A percentile compares a stretch with the other conserved stretches of the same genome.
Evolutionary conservation across 2,329 filamentous ascomycete genomes (phyloP).

Genomic region (Phaeoacremonium minimum): DNA sequence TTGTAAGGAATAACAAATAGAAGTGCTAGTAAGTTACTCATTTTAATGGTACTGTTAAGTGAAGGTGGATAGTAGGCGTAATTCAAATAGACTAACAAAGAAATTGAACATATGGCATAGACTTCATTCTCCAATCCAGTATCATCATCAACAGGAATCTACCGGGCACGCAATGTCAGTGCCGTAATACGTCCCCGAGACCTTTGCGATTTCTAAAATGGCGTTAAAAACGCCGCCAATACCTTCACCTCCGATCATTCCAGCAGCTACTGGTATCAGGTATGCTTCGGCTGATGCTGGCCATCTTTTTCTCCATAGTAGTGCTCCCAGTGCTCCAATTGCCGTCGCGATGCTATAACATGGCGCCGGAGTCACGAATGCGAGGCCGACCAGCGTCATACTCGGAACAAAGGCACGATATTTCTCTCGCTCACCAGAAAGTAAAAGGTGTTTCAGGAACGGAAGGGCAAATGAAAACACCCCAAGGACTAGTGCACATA

Average conservation of each 20-base stretch:
- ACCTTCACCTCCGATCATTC: slow-evolving; percentile 60
- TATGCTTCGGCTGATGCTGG: slow-evolving; percentile 51
- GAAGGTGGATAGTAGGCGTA: no score
- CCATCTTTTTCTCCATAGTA: slow-evolving; percentile 49
- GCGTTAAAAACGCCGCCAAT: slow-evolving; percentile 59
- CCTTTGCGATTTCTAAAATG: slow-evolving; percentile 2
- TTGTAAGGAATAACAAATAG: no score
- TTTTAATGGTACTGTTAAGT: no score
- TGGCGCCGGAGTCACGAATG: slow-evolving; percentile 53
- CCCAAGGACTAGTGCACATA: slow-evolving; percentile 53
- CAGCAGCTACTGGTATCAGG: slow-evolving; percentile 55
- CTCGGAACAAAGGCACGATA: slow-evolving; percentile 54
- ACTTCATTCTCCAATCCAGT: no score
- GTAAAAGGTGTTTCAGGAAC: slow-evolving; percentile 13
- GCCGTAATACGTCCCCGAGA: background rate
- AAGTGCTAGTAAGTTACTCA: no score
- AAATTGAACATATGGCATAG: no score
- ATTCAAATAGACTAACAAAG: no score
- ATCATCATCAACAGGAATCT: no score
- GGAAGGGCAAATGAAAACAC: slow-evolving; percentile 35
- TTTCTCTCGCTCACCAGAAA: slow-evolving; percentile 49
- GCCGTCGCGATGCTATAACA: slow-evolving; percentile 55
- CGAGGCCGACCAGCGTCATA: slow-evolving; percentile 56
- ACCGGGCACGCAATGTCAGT: background rate
- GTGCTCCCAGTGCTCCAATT: slow-evolving; percentile 47